A percentile compares a stretch with the other conserved stretches of the same genome.
Evolutionary conservation across 768 basidiomycete species (phyloP).

Genomic region (Leucocoprinus sp.): DNA sequence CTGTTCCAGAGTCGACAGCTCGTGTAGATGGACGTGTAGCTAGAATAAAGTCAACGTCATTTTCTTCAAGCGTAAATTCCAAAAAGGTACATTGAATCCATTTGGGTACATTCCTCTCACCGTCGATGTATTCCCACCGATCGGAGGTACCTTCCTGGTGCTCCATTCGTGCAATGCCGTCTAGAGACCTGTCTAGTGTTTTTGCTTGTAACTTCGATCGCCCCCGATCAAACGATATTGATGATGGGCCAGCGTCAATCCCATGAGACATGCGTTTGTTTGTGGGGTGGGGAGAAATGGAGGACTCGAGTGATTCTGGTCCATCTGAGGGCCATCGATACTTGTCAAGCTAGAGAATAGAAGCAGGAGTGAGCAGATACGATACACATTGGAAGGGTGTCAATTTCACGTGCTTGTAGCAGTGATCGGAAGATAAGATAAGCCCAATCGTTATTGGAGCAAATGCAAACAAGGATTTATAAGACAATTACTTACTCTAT

Average conservation of each 20-base stretch:
- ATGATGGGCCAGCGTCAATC: conserved; percentile 4
- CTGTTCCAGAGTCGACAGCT: conserved; percentile 27
- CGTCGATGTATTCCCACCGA: conserved; percentile 16
- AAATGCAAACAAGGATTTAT: too few relatives aligned
- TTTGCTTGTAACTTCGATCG: conserved; percentile 19
- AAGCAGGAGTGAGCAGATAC: not conserved
- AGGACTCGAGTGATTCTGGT: conserved; percentile 16
- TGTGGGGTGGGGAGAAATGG: conserved; percentile 10
- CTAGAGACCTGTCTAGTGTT: conserved; percentile 16
- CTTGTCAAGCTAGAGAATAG: conserved; percentile 33
- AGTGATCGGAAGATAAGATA: too few relatives aligned
- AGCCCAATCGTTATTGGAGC: too few relatives aligned
- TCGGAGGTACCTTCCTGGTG: conserved; percentile 13
- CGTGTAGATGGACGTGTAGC: conserved; percentile 5
- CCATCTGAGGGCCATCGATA: conserved; percentile 35
- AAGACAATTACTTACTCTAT: conserved; percentile 48
- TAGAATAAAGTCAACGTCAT: conserved; percentile 4
- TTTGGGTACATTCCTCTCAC: conserved; percentile 22
- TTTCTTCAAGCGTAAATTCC: not conserved
- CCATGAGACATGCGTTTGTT: not conserved
- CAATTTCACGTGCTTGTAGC: too few relatives aligned
- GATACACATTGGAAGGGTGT: too few relatives aligned
- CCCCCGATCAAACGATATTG: conserved; percentile 13
- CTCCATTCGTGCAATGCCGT: too few relatives aligned
- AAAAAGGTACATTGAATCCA: conserved; percentile 31